These are phyloP conservation scores for Trichoderma reesei DNA, from an alignment of 495 filamentous ascomycete species.

Conservation along the genomic window DNA sequence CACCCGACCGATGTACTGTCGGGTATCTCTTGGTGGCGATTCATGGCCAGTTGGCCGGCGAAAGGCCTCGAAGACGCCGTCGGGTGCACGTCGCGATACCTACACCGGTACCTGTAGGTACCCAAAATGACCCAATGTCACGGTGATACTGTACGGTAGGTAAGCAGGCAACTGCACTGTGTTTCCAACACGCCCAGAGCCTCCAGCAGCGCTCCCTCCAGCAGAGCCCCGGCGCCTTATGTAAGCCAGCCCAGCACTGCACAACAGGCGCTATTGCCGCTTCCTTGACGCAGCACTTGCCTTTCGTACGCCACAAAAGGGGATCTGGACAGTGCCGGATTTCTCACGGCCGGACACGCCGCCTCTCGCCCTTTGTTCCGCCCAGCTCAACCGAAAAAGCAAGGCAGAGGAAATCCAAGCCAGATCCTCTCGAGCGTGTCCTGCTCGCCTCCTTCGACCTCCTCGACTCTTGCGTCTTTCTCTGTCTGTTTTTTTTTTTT, in stretches of 20 bases:
- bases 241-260: not conserved
- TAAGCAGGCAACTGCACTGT: not conserved
- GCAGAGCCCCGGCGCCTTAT: not conserved
- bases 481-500: not conserved
- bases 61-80: too few species aligned
- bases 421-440: not conserved
- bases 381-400: not conserved
- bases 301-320: not conserved
- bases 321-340: not conserved
- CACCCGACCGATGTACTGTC: too few species aligned
- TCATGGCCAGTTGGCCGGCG: too few species aligned
- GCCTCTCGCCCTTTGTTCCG: conserved; percentile 3
- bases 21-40: too few species aligned
- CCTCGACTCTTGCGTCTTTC: not conserved
- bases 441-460: not conserved
- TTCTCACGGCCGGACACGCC: conserved; percentile 6
- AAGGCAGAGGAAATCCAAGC: not conserved
- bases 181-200: not conserved
- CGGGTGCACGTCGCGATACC: too few species aligned
- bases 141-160: not conserved
- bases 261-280: too few species aligned
- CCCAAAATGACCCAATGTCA: too few species aligned
- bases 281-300: too few species aligned
- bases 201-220: not conserved
- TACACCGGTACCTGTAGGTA: too few species aligned